Evolutionary conservation across 2,329 filamentous ascomycete species (phyloP).

Genomic region (Alternaria ethzedia): DNA sequence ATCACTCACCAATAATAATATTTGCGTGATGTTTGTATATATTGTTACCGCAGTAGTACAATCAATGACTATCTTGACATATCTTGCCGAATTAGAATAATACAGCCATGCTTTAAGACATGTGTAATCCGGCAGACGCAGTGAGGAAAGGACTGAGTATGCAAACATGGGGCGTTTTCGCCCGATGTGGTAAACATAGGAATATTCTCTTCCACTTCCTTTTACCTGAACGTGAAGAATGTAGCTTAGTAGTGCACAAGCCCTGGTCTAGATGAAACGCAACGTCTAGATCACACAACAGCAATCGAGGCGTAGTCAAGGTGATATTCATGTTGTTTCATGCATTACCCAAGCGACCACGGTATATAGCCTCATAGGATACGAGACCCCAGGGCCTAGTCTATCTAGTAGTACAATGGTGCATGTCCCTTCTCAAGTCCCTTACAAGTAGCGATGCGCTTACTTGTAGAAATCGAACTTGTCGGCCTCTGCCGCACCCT

Average conservation of each 20-base stretch:
- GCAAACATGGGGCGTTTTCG: background rate
- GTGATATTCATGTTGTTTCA: background rate
- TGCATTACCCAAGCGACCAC: background rate
- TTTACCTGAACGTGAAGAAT: background rate
- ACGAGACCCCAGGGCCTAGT: background rate
- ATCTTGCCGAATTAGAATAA: background rate
- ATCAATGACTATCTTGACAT: background rate
- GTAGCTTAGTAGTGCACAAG: background rate
- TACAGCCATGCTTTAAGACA: background rate
- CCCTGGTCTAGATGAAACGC: background rate
- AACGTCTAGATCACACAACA: background rate
- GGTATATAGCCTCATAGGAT: background rate
- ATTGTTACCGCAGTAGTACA: background rate
- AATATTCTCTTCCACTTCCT: background rate
- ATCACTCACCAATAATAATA: background rate
- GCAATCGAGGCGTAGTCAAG: background rate
- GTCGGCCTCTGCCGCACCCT: conserved; percentile 74
- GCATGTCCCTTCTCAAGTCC: conserved; percentile 4
- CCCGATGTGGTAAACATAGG: background rate
- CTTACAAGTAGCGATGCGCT: conserved; percentile 4
- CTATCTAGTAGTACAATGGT: conserved; percentile 32
- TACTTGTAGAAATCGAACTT: conserved; percentile 74
- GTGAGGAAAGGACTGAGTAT: background rate
- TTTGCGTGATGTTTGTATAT: background rate
- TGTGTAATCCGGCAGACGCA: background rate